Base-by-base conservation (phyloP, 495 filamentous ascomycete species). In the Xylaria palmicola region DNA sequence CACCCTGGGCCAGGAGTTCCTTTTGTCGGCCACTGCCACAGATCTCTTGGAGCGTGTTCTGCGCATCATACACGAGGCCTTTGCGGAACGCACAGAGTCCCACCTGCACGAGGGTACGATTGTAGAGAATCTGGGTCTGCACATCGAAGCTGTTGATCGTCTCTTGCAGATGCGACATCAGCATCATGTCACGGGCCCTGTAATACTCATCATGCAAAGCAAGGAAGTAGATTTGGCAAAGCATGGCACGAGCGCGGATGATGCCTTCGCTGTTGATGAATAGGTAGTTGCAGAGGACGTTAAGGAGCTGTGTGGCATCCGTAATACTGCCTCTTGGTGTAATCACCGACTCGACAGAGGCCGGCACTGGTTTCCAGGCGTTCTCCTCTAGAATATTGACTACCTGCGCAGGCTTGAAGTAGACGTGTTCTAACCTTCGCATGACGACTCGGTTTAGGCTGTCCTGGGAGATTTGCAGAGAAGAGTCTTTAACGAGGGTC, bases 111-210 rank as follows among this genome's bases (percentile, higher is more conserved):
- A 99, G 83, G 13, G 94, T 97, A 52, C 94, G 88, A 83, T 99
- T 99, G 86, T 93, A 99, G 56, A 98, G 89, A 62, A 99, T 99
- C 76, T 99, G 94, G 34, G 90, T 97, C 76, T 86, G 89, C 67
- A 99, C 88, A 68, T 98, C 94, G 73, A 97, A 97, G 75, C 88
- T 95, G 74, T 83, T 79, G 74, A 98, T 97, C 63, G 87, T 96
- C 79, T 99, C 94, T 70, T 96, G 91, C 68, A 99, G 78, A 78
- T 99, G 94, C n/a, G 95, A 98, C 89, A 98, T 98, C 71, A 99
- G 85, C 89, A 98, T 93, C 87, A 98, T 90, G 74, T 99, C 94
- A 66, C 95, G 91, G 68, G 94, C 90, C 69, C 88, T 89, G 83
- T 96, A 98, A 82, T 97, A 98, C 59, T 96, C 86, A 74, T 98